phyloP scores from a whole-genome alignment of 1,284 basidiomycete species.

The Coniferiporia sulphurascens region DNA sequence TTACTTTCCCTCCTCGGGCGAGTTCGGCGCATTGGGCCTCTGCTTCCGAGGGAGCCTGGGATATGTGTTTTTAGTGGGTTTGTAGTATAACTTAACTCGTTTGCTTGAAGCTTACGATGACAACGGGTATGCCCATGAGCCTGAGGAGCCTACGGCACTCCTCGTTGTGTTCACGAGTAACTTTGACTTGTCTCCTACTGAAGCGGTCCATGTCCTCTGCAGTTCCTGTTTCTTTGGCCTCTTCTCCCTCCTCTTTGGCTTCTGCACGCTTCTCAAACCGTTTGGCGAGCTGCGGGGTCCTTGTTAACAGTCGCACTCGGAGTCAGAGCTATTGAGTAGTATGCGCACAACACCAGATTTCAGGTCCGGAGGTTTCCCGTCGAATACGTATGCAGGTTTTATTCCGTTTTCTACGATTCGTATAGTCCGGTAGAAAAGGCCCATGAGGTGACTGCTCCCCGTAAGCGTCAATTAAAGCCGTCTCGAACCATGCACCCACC shows the following conservation, averaged over 20 bases:
- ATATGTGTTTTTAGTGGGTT: conserved; percentile 11
- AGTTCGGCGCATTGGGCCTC: conserved; percentile 99
- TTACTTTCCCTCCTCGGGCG: conserved; percentile 86
- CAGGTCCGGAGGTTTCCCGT: conserved; percentile 96
- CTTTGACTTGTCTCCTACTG: conserved; percentile 88
- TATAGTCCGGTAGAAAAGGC: conserved; percentile 96
- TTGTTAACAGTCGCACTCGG: neutral
- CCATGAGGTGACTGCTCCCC: conserved; percentile 82
- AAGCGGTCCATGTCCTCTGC: conserved; percentile 91
- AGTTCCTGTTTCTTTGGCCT: conserved; percentile 93
- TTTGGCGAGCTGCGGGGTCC: conserved; percentile 68
- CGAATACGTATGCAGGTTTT: conserved; percentile 97
- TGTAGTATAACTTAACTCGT: neutral
- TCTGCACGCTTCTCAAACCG: conserved; percentile 90
- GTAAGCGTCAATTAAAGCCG: neutral
- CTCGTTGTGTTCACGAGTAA: conserved; percentile 94
- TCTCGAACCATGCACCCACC: conserved; percentile 30
- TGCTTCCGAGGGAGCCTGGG: conserved; percentile 92
- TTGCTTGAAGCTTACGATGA: conserved; percentile 54
- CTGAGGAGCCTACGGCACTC: conserved; percentile 86
- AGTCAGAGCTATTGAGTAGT: conserved; percentile 7
- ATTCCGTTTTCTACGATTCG: conserved; percentile 99
- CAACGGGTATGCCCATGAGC: conserved; percentile 97
- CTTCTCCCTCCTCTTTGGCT: conserved; percentile 91
- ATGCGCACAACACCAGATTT: conserved; percentile 90